Evolutionary conservation across 441 rosid species (phyloP).

Genomic region (Pelargonium exstipulatum): DNA sequence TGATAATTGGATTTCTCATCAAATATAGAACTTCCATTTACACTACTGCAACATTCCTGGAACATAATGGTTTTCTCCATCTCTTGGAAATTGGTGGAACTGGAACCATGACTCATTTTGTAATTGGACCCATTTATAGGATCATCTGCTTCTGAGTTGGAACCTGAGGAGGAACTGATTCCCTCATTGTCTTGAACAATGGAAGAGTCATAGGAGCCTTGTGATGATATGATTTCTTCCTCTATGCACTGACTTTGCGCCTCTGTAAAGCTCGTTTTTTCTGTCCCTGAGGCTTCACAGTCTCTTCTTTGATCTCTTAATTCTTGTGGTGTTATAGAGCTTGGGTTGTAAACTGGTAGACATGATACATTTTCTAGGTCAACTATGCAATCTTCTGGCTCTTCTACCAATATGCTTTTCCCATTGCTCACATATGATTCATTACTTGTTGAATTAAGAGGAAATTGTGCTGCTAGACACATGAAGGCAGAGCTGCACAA

Average conservation of each 20-base stretch:
- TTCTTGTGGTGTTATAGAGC: conserved; percentile 30
- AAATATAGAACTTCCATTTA: conserved; percentile 31
- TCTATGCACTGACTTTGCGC: conserved; percentile 44
- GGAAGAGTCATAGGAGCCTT: conserved; percentile 48
- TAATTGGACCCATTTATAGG: conserved; percentile 32
- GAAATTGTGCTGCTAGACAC: conserved; percentile 76
- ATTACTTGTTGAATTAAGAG: conserved; percentile 41
- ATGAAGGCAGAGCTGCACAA: conserved; percentile 92
- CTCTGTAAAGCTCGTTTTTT: conserved; percentile 36
- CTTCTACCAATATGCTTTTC: conserved; percentile 44
- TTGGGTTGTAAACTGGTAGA: conserved; percentile 34
- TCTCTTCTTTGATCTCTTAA: conserved; percentile 36
- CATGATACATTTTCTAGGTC: conserved; percentile 30
- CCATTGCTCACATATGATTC: conserved; percentile 24
- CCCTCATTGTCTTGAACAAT: conserved; percentile 39
- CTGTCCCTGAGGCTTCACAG: conserved; percentile 35
- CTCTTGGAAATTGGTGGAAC: conserved; percentile 29
- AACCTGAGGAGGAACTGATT: conserved; percentile 45
- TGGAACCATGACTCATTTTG: conserved; percentile 25
- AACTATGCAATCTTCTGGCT: conserved; percentile 49
- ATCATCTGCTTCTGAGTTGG: conserved; percentile 56
- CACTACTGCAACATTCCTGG: conserved; percentile 32
- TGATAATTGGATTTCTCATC: conserved; percentile 28
- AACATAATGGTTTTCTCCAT: conserved; percentile 29
- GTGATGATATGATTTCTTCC: conserved; percentile 66